Evolutionary conservation across 2,329 filamentous ascomycete genomes (phyloP).

Genomic region (Curvularia spicifera): DNA sequence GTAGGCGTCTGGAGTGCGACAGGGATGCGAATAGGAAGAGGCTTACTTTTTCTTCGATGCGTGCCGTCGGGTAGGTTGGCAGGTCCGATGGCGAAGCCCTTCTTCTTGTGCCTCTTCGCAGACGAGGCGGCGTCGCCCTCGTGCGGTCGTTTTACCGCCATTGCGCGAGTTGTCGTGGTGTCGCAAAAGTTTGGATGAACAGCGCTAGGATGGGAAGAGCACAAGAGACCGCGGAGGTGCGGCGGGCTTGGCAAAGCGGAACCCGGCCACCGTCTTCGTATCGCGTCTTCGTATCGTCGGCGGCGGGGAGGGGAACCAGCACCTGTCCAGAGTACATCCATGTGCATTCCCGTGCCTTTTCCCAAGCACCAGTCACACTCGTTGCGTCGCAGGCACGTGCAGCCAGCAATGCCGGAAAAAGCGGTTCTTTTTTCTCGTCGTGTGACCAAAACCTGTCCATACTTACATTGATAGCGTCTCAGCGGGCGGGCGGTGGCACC

Average conservation of each 20-base stretch:
- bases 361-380: background rate
- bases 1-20: background rate
- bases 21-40: background rate
- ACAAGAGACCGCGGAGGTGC: conserved; percentile 20
- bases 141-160: conserved; percentile 66
- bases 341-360: conserved; percentile 3
- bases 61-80: conserved; percentile 90
- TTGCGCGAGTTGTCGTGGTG: conserved; percentile 38
- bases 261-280: background rate
- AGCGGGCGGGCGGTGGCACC: conserved; percentile 22
- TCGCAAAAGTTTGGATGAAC: conserved; percentile 6
- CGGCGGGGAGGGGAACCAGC: background rate
- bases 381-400: conserved; percentile 6
- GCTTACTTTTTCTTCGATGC: conserved; percentile 76
- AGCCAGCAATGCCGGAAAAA: conserved; percentile 3
- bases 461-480: conserved; percentile 16
- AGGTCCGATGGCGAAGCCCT: conserved; percentile 86
- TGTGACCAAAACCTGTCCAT: conserved; percentile 29
- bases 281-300: background rate
- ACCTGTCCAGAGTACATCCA: background rate
- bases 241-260: conserved; percentile 31
- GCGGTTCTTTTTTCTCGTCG: conserved; percentile 26
- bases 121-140: conserved; percentile 51
- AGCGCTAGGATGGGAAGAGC: conserved; percentile 7
- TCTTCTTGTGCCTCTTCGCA: conserved; percentile 58